These are phyloP conservation scores for Phaeomoniella chlamydospora DNA, from an alignment of 2,329 filamentous ascomycete genomes.

Conservation along the genomic window DNA sequence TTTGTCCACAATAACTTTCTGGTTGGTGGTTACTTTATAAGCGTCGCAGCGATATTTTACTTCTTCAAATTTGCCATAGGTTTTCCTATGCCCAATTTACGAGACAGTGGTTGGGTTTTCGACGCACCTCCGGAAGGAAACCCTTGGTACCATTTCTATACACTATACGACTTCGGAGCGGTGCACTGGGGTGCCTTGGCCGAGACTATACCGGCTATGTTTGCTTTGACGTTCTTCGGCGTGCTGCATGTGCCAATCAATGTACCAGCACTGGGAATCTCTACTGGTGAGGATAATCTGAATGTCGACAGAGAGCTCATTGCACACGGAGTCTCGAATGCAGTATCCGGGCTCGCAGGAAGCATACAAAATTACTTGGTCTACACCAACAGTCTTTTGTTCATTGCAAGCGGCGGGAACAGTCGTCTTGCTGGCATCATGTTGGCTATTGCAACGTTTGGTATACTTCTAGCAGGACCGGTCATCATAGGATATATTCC, in stretches of 20 bases:
- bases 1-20: constrained; percentile 72
- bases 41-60: constrained; percentile 50
- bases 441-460: constrained; percentile 65
- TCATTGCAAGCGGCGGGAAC: constrained; percentile 83
- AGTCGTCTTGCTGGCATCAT: constrained; percentile 74
- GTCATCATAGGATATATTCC: constrained; percentile 86
- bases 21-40: constrained; percentile 73
- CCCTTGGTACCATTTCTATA: constrained; percentile 97
- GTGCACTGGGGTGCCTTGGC: constrained; percentile 72
- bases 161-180: constrained; percentile 70
- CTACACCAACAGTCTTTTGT: constrained; percentile 94
- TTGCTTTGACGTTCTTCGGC: constrained; percentile 93
- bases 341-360: constrained; percentile 69
- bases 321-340: constrained; percentile 86
- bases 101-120: constrained; percentile 78
- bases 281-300: constrained; percentile 81
- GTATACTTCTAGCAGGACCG: constrained; percentile 73
- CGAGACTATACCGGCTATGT: constrained; percentile 85
- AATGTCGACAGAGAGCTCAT: constrained; percentile 84
- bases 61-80: constrained; percentile 35
- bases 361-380: constrained; percentile 95
- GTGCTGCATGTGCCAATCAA: constrained; percentile 97
- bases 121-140: constrained; percentile 68
- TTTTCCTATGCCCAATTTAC: constrained; percentile 52
- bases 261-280: constrained; percentile 81